phyloP scores from a whole-genome alignment of 2,329 filamentous ascomycete species.

The Fonsecaea multimorphosa region DNA sequence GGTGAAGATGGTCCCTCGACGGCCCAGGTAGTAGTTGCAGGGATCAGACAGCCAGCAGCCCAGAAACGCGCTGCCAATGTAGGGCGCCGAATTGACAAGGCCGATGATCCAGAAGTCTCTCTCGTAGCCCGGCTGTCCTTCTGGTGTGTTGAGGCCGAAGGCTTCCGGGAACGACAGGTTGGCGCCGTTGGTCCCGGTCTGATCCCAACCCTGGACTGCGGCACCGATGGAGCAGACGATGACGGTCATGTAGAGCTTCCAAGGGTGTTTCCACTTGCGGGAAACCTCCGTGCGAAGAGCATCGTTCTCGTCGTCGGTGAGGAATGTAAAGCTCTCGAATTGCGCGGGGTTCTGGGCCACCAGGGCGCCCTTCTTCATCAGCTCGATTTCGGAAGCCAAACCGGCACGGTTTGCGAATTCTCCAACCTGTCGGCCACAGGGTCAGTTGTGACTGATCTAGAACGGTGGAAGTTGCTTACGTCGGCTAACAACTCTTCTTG shows the following conservation, averaged over 20 bases:
- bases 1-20: slow-evolving; percentile 42
- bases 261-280: slow-evolving; percentile 48
- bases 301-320: slow-evolving; percentile 46
- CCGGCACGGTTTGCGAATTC: slow-evolving; percentile 39
- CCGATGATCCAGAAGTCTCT: slow-evolving; percentile 51
- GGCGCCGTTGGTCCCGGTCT: slow-evolving; percentile 54
- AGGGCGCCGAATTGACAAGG: slow-evolving; percentile 53
- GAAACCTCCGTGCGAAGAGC: slow-evolving; percentile 45
- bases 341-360: slow-evolving; percentile 40
- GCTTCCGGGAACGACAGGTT: slow-evolving; percentile 51
- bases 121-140: slow-evolving; percentile 36
- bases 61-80: slow-evolving; percentile 70
- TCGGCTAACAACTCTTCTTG: slow-evolving; percentile 41
- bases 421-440: slow-evolving; percentile 36
- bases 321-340: slow-evolving; percentile 41
- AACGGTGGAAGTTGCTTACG: slow-evolving; percentile 27
- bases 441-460: neutral
- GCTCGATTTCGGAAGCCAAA: slow-evolving; percentile 16
- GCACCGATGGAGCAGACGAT: slow-evolving; percentile 51
- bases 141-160: slow-evolving; percentile 43
- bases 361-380: slow-evolving; percentile 39
- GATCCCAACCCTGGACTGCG: slow-evolving; percentile 54
- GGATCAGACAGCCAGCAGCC: slow-evolving; percentile 43
- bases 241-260: slow-evolving; percentile 47
- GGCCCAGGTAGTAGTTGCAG: slow-evolving; percentile 41